Evolutionary conservation across 225 moss, liverwort and hornwort genomes (phyloP).

Genomic region (Climacium dendroides): DNA sequence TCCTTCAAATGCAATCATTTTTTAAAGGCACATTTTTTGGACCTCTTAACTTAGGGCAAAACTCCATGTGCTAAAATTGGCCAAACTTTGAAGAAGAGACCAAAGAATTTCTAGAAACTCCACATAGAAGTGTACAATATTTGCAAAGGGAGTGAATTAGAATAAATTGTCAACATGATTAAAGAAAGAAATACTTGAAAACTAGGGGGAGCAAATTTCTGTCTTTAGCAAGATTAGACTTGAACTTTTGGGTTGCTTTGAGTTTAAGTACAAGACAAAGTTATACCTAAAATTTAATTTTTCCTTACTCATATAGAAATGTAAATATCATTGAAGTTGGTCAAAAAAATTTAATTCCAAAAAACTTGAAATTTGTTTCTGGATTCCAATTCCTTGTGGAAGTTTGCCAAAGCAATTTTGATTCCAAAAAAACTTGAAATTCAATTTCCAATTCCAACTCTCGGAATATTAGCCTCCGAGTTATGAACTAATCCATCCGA

Average conservation of each 20-base stretch:
- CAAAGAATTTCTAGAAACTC: accelerated
- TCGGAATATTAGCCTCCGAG: neutral
- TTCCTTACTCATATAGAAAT: neutral
- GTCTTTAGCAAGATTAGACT: neutral
- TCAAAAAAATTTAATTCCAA: neutral
- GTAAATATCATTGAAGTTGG: neutral
- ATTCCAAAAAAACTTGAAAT: neutral
- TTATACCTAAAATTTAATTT: neutral
- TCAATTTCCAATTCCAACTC: neutral
- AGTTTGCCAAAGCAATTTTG: neutral
- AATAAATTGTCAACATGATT: accelerated
- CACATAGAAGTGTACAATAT: neutral
- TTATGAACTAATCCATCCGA: neutral
- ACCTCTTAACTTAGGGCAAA: neutral
- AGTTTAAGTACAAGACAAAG: neutral
- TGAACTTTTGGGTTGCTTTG: neutral
- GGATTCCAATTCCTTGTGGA: too few species aligned
- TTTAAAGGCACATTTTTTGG: neutral
- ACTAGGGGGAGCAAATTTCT: accelerated
- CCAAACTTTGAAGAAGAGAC: neutral
- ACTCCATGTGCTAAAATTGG: neutral
- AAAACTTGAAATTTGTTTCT: neutral
- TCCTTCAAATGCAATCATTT: accelerated
- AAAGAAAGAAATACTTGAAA: neutral
- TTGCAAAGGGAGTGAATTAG: accelerated